These are phyloP conservation scores for Globisporangium cederbergense DNA, from an alignment of 352 stramenopile species.

Conservation along the genomic window DNA sequence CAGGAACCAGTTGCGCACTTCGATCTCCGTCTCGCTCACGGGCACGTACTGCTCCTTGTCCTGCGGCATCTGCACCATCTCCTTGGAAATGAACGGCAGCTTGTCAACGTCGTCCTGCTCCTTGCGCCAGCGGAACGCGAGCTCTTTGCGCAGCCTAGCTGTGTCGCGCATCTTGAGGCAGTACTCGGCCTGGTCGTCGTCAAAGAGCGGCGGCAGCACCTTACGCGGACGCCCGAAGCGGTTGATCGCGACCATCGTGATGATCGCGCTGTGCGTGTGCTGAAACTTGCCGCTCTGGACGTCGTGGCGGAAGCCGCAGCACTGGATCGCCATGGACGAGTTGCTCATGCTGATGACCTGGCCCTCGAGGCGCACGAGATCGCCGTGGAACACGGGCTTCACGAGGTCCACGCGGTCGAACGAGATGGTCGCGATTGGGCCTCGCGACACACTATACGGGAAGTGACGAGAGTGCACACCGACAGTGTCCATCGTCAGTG, in stretches of 20 bases:
- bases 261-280: slow-evolving; percentile 54
- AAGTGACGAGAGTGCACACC: not conserved
- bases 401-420: slow-evolving; percentile 57
- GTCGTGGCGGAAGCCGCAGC: slow-evolving; percentile 50
- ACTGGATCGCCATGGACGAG: slow-evolving; percentile 54
- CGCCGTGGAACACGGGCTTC: slow-evolving; percentile 52
- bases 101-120: slow-evolving; percentile 45
- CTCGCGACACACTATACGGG: slow-evolving; percentile 24
- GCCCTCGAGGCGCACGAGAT: slow-evolving; percentile 49
- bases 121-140: slow-evolving; percentile 35
- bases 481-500: not conserved
- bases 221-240: slow-evolving; percentile 37
- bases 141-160: slow-evolving; percentile 32
- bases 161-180: slow-evolving; percentile 43
- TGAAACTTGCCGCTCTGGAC: slow-evolving; percentile 31
- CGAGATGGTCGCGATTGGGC: slow-evolving; percentile 43
- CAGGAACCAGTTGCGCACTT: slow-evolving; percentile 71
- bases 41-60: slow-evolving; percentile 40
- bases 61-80: slow-evolving; percentile 28
- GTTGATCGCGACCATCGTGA: slow-evolving; percentile 68
- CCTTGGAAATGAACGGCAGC: slow-evolving; percentile 31
- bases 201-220: slow-evolving; percentile 40
- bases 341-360: slow-evolving; percentile 44
- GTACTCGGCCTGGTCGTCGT: slow-evolving; percentile 33
- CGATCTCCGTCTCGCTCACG: slow-evolving; percentile 56